Evolutionary conservation across 2,329 filamentous ascomycete species (phyloP).

Genomic region (Exophiala aquamarina): DNA sequence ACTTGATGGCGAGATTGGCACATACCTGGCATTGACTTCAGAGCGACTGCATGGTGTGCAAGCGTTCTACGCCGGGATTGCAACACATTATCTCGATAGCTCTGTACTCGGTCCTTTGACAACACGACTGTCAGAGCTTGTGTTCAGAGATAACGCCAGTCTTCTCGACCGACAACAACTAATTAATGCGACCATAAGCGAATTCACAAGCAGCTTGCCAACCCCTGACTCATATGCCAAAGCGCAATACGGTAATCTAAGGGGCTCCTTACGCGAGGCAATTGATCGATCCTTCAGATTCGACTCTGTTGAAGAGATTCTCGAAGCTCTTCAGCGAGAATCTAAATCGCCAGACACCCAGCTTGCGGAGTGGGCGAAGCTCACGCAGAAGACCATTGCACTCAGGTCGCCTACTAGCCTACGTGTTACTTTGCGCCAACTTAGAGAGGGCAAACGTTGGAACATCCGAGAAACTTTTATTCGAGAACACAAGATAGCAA

Average conservation of each 20-base stretch:
- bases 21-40: conserved; percentile 90
- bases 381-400: conserved; percentile 72
- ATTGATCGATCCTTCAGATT: conserved; percentile 82
- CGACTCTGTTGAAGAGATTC: conserved; percentile 67
- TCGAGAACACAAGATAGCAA: conserved; percentile 80
- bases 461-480: conserved; percentile 80
- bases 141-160: conserved; percentile 75
- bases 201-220: conserved; percentile 84
- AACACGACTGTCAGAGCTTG: conserved; percentile 80
- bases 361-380: conserved; percentile 71
- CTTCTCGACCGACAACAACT: conserved; percentile 64
- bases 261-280: conserved; percentile 69
- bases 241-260: conserved; percentile 46
- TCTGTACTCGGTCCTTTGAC: conserved; percentile 79
- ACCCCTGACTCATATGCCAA: conserved; percentile 55
- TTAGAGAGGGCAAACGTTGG: conserved; percentile 75
- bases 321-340: conserved; percentile 62
- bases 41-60: conserved; percentile 79
- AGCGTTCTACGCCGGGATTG: conserved; percentile 85
- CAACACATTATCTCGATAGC: conserved; percentile 95
- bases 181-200: conserved; percentile 86
- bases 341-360: conserved; percentile 42
- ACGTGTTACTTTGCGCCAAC: conserved; percentile 78
- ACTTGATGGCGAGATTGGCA: conserved; percentile 82
- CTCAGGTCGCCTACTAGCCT: conserved; percentile 83